Evolutionary conservation across 306 rosid species (phyloP).

Genomic region (Malus asiatica): DNA sequence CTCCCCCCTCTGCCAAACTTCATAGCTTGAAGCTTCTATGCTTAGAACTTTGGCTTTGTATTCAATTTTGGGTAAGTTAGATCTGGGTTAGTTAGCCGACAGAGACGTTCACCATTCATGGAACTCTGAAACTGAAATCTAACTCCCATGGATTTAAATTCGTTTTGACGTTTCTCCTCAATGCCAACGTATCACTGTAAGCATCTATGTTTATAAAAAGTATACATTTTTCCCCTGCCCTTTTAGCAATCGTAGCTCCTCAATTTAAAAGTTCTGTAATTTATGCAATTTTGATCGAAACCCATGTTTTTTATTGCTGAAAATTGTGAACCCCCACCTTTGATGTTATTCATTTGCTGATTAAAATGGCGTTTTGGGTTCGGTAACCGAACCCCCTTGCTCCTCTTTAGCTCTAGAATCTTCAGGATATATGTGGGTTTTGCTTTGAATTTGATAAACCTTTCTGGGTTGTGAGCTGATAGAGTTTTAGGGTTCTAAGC

Average conservation of each 20-base stretch:
- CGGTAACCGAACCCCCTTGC: constrained; percentile 13
- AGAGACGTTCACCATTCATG: constrained; percentile 22
- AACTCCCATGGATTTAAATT: constrained; percentile 3
- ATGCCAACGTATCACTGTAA: constrained; percentile 15
- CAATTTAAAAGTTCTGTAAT: constrained; percentile 25
- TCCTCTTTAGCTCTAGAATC: constrained; percentile 8
- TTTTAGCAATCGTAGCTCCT: constrained; percentile 18
- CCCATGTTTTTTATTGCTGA: constrained; percentile 31
- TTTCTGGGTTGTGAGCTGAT: constrained; percentile 19
- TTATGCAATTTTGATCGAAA: constrained; percentile 22
- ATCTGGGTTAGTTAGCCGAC: constrained; percentile 32
- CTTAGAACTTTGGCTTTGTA: constrained; percentile 1
- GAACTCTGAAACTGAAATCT: constrained; percentile 22
- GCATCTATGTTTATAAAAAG: not conserved
- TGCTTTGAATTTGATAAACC: constrained; percentile 18
- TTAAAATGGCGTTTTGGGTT: constrained; percentile 29
- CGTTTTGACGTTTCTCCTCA: constrained; percentile 11
- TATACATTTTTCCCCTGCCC: constrained; percentile 23
- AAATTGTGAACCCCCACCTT: constrained; percentile 17
- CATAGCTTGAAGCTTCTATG: constrained; percentile 10
- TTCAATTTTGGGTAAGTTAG: constrained; percentile 28
- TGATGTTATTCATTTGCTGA: constrained; percentile 13
- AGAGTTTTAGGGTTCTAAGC: constrained; percentile 21
- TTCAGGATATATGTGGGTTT: constrained; percentile 25
- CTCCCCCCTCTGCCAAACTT: not conserved